Evolutionary conservation across 345 rosid genomes (phyloP).

Genomic region (Kandelia obovata): DNA sequence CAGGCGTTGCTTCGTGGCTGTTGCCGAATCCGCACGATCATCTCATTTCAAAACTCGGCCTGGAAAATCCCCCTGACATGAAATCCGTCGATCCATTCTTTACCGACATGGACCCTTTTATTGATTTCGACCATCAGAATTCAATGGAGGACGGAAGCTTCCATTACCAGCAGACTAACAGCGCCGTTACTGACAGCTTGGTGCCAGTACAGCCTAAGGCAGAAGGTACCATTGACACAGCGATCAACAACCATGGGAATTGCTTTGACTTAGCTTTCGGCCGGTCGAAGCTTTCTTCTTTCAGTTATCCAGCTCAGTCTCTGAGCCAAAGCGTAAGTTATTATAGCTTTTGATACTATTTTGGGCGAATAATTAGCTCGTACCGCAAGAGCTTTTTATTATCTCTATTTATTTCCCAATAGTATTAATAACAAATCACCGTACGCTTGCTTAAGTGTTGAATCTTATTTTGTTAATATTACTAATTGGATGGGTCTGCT

Average conservation of each 20-base stretch:
- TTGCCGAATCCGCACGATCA: constrained; percentile 9
- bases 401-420: too few relatives aligned
- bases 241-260: constrained; percentile 18
- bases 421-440: too few relatives aligned
- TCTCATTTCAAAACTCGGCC: constrained; percentile 1
- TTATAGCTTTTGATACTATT: too few relatives aligned
- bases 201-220: constrained; percentile 34
- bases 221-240: neutral
- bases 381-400: too few relatives aligned
- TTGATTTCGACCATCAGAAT: constrained; percentile 24
- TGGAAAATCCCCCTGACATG: constrained; percentile 8
- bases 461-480: neutral
- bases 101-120: constrained; percentile 25
- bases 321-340: constrained; percentile 33
- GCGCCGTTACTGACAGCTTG: constrained; percentile 19
- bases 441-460: too few relatives aligned
- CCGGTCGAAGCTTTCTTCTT: constrained; percentile 30
- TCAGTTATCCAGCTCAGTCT: constrained; percentile 30
- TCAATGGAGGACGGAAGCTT: constrained; percentile 8
- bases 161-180: neutral
- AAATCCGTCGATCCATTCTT: constrained; percentile 18
- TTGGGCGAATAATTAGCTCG: too few relatives aligned
- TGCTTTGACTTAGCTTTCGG: constrained; percentile 28
- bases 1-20: constrained; percentile 21
- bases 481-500: neutral